phyloP scores from a whole-genome alignment of 345 rosid species.

The Atalantia buxifolia region DNA sequence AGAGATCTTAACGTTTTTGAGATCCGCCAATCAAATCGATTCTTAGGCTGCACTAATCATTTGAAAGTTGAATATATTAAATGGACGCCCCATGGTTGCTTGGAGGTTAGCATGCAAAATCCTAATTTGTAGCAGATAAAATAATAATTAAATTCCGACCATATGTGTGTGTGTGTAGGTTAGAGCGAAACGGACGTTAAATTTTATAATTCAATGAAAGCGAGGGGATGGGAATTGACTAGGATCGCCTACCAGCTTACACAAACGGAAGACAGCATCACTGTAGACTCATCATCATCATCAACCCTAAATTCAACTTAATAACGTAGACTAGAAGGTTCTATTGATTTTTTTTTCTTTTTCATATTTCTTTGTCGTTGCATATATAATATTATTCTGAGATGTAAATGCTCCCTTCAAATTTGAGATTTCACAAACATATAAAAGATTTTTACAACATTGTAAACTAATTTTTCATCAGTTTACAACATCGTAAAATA shows the following conservation, averaged over 20 bases:
- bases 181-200: not conserved
- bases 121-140: not conserved
- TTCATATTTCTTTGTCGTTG: not conserved
- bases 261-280: not conserved
- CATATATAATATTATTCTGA: too few species aligned
- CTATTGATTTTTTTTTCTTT: not conserved
- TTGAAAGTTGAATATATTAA: slow-evolving; percentile 14
- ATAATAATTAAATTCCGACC: not conserved
- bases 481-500: too few species aligned
- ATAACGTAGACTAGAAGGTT: too few species aligned
- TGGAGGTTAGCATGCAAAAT: slow-evolving; percentile 13
- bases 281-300: not conserved
- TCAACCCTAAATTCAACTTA: not conserved
- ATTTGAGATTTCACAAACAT: too few species aligned
- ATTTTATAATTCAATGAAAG: not conserved
- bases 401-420: too few species aligned
- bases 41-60: slow-evolving; percentile 10
- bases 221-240: not conserved
- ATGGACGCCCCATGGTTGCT: not conserved
- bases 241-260: not conserved
- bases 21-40: slow-evolving; percentile 15
- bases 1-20: slow-evolving; percentile 6
- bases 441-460: too few species aligned
- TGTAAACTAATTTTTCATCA: too few species aligned
- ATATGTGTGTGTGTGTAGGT: not conserved